A percentile compares a stretch with the other conserved stretches of the same genome.
Evolutionary conservation across 1,284 basidiomycete species (phyloP).

Genomic region (Inonotus hispidus): DNA sequence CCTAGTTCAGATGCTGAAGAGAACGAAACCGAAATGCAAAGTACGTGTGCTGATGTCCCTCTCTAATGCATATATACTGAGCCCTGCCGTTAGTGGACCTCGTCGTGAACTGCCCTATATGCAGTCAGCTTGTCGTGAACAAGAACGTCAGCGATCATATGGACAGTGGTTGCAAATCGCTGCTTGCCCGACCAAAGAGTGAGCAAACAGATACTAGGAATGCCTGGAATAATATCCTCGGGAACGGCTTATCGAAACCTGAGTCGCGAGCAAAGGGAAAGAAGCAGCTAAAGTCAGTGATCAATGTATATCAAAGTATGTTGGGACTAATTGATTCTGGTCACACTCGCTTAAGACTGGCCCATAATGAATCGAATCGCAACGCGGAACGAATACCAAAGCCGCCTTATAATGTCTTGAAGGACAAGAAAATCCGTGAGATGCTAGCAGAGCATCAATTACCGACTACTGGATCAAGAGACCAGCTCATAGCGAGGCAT

Average conservation of each 20-base stretch:
- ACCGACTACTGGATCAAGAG: slow-evolving; percentile 46
- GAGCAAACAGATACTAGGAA: slow-evolving; percentile 28
- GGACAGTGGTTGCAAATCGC: slow-evolving; percentile 44
- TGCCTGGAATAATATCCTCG: slow-evolving; percentile 50
- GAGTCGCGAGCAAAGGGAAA: slow-evolving; percentile 35
- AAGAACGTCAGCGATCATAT: slow-evolving; percentile 53
- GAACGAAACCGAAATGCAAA: slow-evolving; percentile 3
- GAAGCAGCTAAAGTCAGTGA: slow-evolving; percentile 23
- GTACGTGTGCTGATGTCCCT: background rate
- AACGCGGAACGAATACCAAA: slow-evolving; percentile 49
- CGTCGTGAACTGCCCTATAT: slow-evolving; percentile 53
- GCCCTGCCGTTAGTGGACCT: slow-evolving; percentile 23
- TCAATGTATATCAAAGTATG: background rate
- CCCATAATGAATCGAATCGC: slow-evolving; percentile 26
- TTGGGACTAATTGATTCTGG: background rate
- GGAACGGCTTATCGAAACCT: slow-evolving; percentile 5
- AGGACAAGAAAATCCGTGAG: slow-evolving; percentile 56
- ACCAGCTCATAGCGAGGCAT: slow-evolving; percentile 50
- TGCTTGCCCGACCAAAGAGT: slow-evolving; percentile 23
- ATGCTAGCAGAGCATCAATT: slow-evolving; percentile 49
- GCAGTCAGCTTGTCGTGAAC: slow-evolving; percentile 38
- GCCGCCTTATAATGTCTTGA: slow-evolving; percentile 57
- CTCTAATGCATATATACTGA: background rate
- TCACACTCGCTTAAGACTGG: background rate
- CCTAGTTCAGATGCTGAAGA: slow-evolving; percentile 18